Base-by-base conservation (phyloP, 2,329 filamentous ascomycete species). In the Microsporum audouinii region DNA sequence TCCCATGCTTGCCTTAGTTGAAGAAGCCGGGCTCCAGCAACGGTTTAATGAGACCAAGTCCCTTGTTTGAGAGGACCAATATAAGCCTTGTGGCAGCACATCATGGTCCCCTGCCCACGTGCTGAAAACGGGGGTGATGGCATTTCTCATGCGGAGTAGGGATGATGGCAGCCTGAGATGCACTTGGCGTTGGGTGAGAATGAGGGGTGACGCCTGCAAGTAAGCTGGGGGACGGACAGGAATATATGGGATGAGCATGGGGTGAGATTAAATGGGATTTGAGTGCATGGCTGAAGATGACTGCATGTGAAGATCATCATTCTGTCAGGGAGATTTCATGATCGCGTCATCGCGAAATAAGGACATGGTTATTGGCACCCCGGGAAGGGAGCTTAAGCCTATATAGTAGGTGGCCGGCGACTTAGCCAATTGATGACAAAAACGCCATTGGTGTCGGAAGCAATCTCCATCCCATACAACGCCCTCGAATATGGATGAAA, bases 221-320 rank as follows among this genome's bases (percentile, higher is more conserved):
- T 55, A 31, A 55, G 14, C 51, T 17, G 51, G 31, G 51, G n/a
- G 27, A 47, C 8, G 23, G 39, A 2, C 34, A 36, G 34, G 34
- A 36, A 10, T 10, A 36, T 36, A 36, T 36, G 10, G 10, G 34
- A 36, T 36, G 34, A 10, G 39, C 17, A 51, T 10, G 17, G 23
- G 45, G 7, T 31, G 17, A 27, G 17, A 49, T 31, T 1, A 29
- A 33, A 53, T 33, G 49, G 5, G 33, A 34, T 55, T n/a, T 55
- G 5, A 5, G 33, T 36, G 51, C 51, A 55, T 55, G 51, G 31
- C 12, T n/a, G 51, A 23, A 31, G 14, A 36, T 55, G 29, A 29
- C 51, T 34, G 33, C 51, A 55, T 55, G 51, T 55, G 51, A 55
- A 55, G 51, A 55, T 55, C 51, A 55, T 17, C 31, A 55, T 12